Conservation (phyloP, 2,329 filamentous ascomycete genomes). For the Exophiala sp. region DNA sequence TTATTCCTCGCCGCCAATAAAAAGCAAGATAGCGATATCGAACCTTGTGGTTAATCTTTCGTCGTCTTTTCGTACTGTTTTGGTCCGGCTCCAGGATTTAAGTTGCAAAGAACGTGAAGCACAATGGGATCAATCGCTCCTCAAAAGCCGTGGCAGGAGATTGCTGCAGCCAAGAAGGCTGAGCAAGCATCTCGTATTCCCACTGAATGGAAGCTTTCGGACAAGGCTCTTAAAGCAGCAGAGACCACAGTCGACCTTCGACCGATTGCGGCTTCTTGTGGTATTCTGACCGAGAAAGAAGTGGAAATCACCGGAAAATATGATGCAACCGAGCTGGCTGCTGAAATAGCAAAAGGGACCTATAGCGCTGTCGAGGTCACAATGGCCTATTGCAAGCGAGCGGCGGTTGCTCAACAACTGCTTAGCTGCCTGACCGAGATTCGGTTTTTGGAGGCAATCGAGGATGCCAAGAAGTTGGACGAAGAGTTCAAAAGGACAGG, state of each 20-base stretch:
- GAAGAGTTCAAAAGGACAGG: conserved; percentile 30
- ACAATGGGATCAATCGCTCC: no score
- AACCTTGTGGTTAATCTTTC: no score
- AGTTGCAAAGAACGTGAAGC: no score
- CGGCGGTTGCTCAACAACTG: conserved; percentile 30
- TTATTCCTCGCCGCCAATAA: no score
- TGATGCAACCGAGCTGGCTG: conserved; percentile 41
- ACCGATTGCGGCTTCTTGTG: conserved; percentile 31
- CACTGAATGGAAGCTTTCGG: conserved; percentile 33
- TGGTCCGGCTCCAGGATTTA: no score
- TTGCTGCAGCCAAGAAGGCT: conserved; percentile 28
- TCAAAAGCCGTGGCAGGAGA: conserved; percentile 4
- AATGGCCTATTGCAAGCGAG: conserved; percentile 52
- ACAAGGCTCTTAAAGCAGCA: conserved; percentile 27
- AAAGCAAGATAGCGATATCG: no score
- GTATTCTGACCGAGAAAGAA: conserved; percentile 50
- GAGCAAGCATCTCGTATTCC: conserved; percentile 35
- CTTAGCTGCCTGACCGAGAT: conserved; percentile 37
- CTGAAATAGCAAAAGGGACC: conserved; percentile 34
- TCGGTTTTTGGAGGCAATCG: conserved; percentile 36
- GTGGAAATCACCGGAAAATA: conserved; percentile 53
- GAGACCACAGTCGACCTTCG: conserved; percentile 11
- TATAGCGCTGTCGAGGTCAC: conserved; percentile 46
- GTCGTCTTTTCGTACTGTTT: no score
- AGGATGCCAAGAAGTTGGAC: conserved; percentile 37